phyloP scores from a whole-genome alignment of 2,329 filamentous ascomycete genomes.

The Penicillium concentricum region DNA sequence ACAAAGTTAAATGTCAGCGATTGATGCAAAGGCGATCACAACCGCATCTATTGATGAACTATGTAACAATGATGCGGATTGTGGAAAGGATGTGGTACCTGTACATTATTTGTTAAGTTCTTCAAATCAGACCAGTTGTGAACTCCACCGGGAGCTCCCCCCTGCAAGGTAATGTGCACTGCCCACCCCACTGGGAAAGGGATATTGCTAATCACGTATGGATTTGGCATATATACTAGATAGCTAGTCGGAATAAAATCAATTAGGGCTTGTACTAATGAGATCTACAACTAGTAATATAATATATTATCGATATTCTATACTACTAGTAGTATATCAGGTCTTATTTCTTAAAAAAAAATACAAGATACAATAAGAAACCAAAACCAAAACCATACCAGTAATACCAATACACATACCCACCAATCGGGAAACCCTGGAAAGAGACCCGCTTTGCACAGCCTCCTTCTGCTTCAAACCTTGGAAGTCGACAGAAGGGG shows the following conservation, averaged over 20 bases:
- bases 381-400: background rate
- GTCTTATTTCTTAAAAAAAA: background rate
- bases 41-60: background rate
- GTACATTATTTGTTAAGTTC: background rate
- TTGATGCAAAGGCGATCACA: conserved; percentile 2
- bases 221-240: background rate
- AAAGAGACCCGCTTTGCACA: conserved; percentile 14
- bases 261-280: background rate
- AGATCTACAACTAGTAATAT: background rate
- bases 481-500: conserved; percentile 6
- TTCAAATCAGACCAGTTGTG: conserved; percentile 5
- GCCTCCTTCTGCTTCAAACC: conserved; percentile 13
- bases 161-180: conserved; percentile 26
- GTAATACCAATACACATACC: conserved; percentile 4
- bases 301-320: too few relatives aligned
- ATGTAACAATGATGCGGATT: background rate
- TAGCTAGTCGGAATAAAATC: background rate
- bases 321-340: background rate
- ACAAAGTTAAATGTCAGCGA: conserved; percentile 5
- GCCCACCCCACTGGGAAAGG: conserved; percentile 22
- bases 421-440: conserved; percentile 7
- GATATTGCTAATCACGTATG: conserved; percentile 5
- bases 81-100: background rate
- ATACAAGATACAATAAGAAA: background rate
- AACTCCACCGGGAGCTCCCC: conserved; percentile 22